A percentile compares a stretch with the other conserved stretches of the same genome.
Conservation (phyloP, 208 protist genomes). For the Crithidia expoeki region DNA sequence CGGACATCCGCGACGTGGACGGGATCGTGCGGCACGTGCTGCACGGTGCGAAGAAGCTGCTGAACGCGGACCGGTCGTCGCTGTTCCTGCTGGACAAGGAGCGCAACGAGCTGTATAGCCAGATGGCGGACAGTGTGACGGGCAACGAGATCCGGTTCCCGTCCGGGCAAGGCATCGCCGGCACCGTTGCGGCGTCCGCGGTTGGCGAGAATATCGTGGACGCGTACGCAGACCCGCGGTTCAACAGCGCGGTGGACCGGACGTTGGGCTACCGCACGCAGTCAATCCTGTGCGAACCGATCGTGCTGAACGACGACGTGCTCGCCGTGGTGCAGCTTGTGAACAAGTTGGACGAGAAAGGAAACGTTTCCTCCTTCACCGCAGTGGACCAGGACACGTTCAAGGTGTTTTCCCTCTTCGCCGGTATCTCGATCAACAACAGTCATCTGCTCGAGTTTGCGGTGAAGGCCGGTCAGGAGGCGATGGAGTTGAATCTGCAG, state of each 20-base stretch:
- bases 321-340: constrained; percentile 89
- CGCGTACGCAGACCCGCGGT: constrained; percentile 72
- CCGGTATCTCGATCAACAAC: constrained; percentile 88
- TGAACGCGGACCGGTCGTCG: constrained; percentile 71
- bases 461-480: constrained; percentile 71
- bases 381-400: constrained; percentile 66
- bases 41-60: constrained; percentile 72
- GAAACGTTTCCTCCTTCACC: constrained; percentile 58
- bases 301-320: constrained; percentile 78
- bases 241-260: constrained; percentile 84
- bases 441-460: constrained; percentile 83
- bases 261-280: constrained; percentile 78
- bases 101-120: constrained; percentile 82
- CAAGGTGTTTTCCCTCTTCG: constrained; percentile 79
- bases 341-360: constrained; percentile 72
- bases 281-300: constrained; percentile 83
- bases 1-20: constrained; percentile 77
- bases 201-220: constrained; percentile 75
- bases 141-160: constrained; percentile 80
- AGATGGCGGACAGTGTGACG: constrained; percentile 64
- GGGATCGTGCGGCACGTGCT: constrained; percentile 71
- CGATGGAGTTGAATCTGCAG: constrained; percentile 68
- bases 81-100: constrained; percentile 85
- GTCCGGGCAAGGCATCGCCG: constrained; percentile 76
- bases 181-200: constrained; percentile 67